Conservation (phyloP, 2,329 filamentous ascomycete species). For the Aspergillus costaricaensis region DNA sequence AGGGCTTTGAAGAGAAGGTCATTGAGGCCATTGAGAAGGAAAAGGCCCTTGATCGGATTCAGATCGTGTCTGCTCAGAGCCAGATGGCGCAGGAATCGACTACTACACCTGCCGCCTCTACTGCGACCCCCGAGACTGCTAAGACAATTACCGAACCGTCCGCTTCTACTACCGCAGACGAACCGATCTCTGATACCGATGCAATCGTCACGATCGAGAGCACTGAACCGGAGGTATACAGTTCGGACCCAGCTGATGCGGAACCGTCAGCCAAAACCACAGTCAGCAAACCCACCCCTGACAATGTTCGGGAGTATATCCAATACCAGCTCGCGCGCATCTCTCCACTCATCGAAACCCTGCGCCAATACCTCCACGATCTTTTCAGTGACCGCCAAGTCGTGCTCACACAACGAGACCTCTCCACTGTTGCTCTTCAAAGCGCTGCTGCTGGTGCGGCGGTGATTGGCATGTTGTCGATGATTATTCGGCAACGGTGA, state of each 20-base stretch:
- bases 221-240: neutral
- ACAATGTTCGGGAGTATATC: constrained; percentile 19
- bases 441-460: constrained; percentile 67
- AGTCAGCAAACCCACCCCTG: constrained; percentile 2
- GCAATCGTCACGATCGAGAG: neutral
- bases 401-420: constrained; percentile 66
- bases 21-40: constrained; percentile 70
- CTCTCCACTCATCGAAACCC: constrained; percentile 41
- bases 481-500: constrained; percentile 49
- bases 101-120: neutral
- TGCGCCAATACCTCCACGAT: constrained; percentile 57
- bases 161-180: neutral
- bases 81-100: constrained; percentile 2
- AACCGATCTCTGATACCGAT: neutral
- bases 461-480: constrained; percentile 56
- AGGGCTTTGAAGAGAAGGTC: constrained; percentile 78
- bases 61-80: constrained; percentile 8
- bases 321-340: constrained; percentile 28
- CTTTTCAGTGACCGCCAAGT: constrained; percentile 67
- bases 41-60: constrained; percentile 42
- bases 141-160: neutral
- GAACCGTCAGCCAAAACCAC: neutral
- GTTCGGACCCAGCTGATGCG: neutral
- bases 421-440: constrained; percentile 69
- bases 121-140: constrained; percentile 3